Base-by-base conservation (phyloP, 2,329 filamentous ascomycete genomes). In the Alternaria sp. region DNA sequence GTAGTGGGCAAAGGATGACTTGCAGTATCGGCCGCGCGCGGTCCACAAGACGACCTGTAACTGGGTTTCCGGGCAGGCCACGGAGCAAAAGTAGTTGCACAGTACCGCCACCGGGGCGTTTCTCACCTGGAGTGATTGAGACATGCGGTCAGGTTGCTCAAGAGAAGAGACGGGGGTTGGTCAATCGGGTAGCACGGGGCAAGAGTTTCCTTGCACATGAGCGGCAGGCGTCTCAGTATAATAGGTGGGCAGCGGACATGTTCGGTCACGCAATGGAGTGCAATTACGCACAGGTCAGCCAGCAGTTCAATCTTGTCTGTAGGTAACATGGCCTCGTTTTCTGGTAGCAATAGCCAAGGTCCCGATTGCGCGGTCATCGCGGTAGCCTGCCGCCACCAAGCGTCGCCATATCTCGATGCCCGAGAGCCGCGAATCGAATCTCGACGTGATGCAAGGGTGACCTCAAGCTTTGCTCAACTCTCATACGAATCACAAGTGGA, bases 1-100 rank as follows among this genome's bases (percentile, higher is more conserved):
- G 61, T 68, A 62, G 70, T 72, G 50, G 71, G 66, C 68, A 77
- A 77, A 76, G 73, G 70, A 76, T 78, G 76, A 78, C 72, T 72
- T 76, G 74, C 75, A 77, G 70, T 65, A 63, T 61, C 54, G 53
- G 63, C 52, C 60, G 68, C 66, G 66, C 65, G 72, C 66, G 66
- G 62, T 69, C 44, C 60, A 71, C 68, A 70, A 67, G 62, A 70
- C 64, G 58, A 69, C 72, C 72, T 71, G 70, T 71, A 63, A 70
- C 65, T 69, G 65, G 68, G 67, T 67, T 69, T 60, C 63, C 62
- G 68, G 69, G 63, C 41, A 58, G 69, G 62, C 63, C 60, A 72
- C 65, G 70, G 69, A 67, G 66, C 59, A 50, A 54, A 36, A 61
- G 14, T 28, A 60, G 74, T 75, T 72, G 61, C 69, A 77, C 72